Evolutionary conservation across 2,329 filamentous ascomycete species (phyloP).

Genomic region (Diaporthe ampelina): DNA sequence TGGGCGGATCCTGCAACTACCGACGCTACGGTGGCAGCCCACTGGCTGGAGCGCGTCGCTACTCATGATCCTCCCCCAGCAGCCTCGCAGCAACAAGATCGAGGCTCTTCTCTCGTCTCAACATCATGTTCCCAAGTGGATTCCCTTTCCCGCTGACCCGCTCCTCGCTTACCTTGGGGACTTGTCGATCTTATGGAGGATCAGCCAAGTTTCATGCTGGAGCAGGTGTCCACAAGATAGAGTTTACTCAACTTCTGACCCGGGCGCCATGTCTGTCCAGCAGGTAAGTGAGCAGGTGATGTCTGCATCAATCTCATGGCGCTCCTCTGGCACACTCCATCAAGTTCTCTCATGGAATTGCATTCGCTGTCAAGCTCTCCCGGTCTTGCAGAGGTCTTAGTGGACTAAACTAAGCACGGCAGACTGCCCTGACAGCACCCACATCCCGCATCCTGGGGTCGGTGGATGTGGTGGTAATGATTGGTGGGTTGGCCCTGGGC

Average conservation of each 20-base stretch:
- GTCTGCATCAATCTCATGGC: not conserved
- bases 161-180: slow-evolving; percentile 1
- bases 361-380: not conserved
- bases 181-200: not conserved
- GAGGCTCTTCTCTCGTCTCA: not conserved
- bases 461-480: not conserved
- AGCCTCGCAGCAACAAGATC: not conserved
- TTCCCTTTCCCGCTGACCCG: not conserved
- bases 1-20: slow-evolving; percentile 21
- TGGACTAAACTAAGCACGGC: not conserved
- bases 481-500: not conserved
- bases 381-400: not conserved
- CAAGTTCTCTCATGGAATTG: no score
- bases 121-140: not conserved
- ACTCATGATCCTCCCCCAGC: slow-evolving; percentile 24
- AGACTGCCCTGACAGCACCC: not conserved
- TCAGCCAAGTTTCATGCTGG: slow-evolving; percentile 23
- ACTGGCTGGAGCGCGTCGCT: not conserved
- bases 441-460: not conserved
- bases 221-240: not conserved
- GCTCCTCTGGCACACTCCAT: not conserved
- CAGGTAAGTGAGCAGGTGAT: not conserved
- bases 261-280: not conserved
- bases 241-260: not conserved
- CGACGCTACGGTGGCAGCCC: slow-evolving; percentile 5